These are phyloP conservation scores for Aspergillus ustus DNA, from an alignment of 2,329 filamentous ascomycete species.

Conservation along the genomic window DNA sequence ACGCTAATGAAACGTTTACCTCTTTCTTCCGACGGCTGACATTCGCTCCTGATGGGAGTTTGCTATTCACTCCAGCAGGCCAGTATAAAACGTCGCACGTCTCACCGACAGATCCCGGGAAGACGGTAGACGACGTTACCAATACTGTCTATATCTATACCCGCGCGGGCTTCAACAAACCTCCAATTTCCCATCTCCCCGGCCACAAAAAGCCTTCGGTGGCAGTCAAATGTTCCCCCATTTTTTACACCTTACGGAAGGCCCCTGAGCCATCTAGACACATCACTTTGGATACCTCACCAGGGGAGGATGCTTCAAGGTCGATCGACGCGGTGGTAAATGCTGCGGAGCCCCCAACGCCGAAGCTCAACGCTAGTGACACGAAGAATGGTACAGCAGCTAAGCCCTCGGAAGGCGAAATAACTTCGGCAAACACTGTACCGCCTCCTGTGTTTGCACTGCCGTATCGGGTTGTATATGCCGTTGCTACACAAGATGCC, in stretches of 20 bases:
- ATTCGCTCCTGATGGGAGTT: constrained; percentile 92
- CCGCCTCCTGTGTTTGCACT: constrained; percentile 73
- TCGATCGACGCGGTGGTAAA: constrained; percentile 76
- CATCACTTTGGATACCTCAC: constrained; percentile 94
- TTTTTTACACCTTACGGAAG: constrained; percentile 81
- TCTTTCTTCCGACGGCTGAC: constrained; percentile 95
- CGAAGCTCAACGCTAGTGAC: constrained; percentile 51
- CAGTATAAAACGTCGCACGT: constrained; percentile 85
- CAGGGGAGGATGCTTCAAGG: constrained; percentile 79
- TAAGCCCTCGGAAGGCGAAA: constrained; percentile 55
- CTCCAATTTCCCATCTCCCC: constrained; percentile 90
- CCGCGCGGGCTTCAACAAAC: constrained; percentile 92
- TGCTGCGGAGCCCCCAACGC: constrained; percentile 69
- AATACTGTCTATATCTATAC: constrained; percentile 99
- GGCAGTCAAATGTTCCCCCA: constrained; percentile 89
- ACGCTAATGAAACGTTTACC: constrained; percentile 94
- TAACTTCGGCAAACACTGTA: constrained; percentile 57
- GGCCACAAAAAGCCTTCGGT: constrained; percentile 98
- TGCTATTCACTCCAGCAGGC: constrained; percentile 91
- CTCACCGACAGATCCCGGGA: constrained; percentile 68
- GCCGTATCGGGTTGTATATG: constrained; percentile 93
- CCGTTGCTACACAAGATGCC: constrained; percentile 94
- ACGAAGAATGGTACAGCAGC: constrained; percentile 59
- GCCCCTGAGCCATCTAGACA: constrained; percentile 73
- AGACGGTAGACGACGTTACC: constrained; percentile 80